Conservation (phyloP, 495 filamentous ascomycete species). For the Penicillium paxilli region DNA sequence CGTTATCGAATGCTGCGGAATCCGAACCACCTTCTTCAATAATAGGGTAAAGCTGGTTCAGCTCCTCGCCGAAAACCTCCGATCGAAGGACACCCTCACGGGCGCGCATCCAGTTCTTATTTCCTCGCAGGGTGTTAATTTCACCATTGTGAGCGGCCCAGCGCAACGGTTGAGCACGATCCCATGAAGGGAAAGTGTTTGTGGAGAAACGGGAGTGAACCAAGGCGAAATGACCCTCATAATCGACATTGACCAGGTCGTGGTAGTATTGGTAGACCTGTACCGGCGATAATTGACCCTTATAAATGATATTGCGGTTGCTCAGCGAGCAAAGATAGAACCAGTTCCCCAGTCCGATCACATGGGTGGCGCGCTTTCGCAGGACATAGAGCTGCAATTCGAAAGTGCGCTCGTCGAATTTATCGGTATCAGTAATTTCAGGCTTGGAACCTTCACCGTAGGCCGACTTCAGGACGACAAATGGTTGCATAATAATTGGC, state of each 20-base stretch:
- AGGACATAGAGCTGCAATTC: conserved; percentile 93
- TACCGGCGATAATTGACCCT: conserved; percentile 92
- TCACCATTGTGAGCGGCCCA: conserved; percentile 99
- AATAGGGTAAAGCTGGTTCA: conserved; percentile 89
- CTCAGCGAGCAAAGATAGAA: conserved; percentile 98
- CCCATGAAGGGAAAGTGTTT: conserved; percentile 99
- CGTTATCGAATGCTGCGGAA: conserved; percentile 98
- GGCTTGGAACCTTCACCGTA: conserved; percentile 89
- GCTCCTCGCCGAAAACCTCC: conserved; percentile 87
- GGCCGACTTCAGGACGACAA: conserved; percentile 82
- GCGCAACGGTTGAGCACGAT: conserved; percentile 92
- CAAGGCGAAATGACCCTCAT: conserved; percentile 95
- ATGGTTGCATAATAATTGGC: conserved; percentile 92
- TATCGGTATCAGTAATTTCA: conserved; percentile 70
- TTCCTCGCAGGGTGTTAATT: conserved; percentile 96
- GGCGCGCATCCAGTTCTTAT: conserved; percentile 99
- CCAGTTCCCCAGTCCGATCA: conserved; percentile 96
- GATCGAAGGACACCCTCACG: conserved; percentile 96
- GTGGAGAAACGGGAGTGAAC: conserved; percentile 99
- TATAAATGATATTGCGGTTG: conserved; percentile 99
- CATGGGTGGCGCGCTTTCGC: conserved; percentile 91
- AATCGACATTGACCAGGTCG: conserved; percentile 95
- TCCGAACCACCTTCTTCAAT: conserved; percentile 98
- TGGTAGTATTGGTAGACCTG: conserved; percentile 99
- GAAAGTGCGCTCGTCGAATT: conserved; percentile 83